Evolutionary conservation across 2,329 filamentous ascomycete genomes (phyloP).

Genomic region (Westerdykella aurantiaca): DNA sequence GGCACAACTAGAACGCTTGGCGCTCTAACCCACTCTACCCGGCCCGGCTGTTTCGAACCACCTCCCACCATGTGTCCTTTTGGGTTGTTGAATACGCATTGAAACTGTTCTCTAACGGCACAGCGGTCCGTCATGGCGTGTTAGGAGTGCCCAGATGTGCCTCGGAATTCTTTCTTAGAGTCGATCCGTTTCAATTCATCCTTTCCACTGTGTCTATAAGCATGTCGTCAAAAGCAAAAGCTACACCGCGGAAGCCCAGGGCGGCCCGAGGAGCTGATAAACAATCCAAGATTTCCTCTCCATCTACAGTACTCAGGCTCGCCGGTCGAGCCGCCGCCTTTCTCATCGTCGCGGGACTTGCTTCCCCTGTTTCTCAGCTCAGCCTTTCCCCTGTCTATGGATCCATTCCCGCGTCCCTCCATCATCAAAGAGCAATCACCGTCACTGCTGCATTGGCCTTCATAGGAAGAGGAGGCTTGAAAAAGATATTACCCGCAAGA

Average conservation of each 20-base stretch:
- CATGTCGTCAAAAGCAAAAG: slow-evolving; percentile 32
- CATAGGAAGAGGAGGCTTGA: slow-evolving; percentile 58
- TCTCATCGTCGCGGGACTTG: slow-evolving; percentile 55
- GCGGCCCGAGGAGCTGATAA: slow-evolving; percentile 22
- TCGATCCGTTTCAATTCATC: slow-evolving; percentile 5
- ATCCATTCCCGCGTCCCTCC: slow-evolving; percentile 67
- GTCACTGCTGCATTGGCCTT: slow-evolving; percentile 65
- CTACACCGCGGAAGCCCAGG: slow-evolving; percentile 31
- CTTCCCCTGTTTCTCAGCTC: slow-evolving; percentile 66
- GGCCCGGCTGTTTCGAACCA: slow-evolving; percentile 26
- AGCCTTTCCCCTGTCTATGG: slow-evolving; percentile 85
- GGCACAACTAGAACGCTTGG: slow-evolving; percentile 16
- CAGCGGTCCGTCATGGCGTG: slow-evolving; percentile 9
- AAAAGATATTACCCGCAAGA: slow-evolving; percentile 46
- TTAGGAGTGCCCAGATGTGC: not conserved
- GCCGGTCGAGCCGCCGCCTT: slow-evolving; percentile 37
- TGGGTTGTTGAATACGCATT: not conserved
- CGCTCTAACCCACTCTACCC: slow-evolving; percentile 16
- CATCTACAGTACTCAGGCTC: slow-evolving; percentile 24
- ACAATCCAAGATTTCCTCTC: slow-evolving; percentile 17
- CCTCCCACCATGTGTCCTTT: not conserved
- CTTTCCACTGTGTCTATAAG: not conserved
- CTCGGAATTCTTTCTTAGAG: not conserved
- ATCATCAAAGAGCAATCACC: slow-evolving; percentile 63
- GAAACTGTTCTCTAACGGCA: slow-evolving; percentile 3